phyloP scores from a whole-genome alignment of 2,329 filamentous ascomycete species.

The Pseudophaeomoniella oleicola region DNA sequence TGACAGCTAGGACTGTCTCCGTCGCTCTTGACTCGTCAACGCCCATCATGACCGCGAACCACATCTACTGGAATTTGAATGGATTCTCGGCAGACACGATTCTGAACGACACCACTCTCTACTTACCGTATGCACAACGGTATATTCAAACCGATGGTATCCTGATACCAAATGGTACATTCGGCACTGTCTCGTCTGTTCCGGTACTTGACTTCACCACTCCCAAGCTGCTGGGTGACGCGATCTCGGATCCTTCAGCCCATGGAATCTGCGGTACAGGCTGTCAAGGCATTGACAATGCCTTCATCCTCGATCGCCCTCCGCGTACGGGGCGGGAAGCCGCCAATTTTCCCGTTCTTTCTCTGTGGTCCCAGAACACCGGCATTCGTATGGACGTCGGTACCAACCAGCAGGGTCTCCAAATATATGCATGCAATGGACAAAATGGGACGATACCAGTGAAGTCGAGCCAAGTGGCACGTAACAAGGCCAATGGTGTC shows the following conservation, averaged over 20 bases:
- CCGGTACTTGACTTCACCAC: slow-evolving; percentile 47
- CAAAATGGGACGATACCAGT: slow-evolving; percentile 49
- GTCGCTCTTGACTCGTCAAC: slow-evolving; percentile 29
- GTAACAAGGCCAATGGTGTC: slow-evolving; percentile 39
- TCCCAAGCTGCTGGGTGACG: slow-evolving; percentile 64
- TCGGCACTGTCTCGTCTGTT: slow-evolving; percentile 65
- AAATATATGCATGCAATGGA: slow-evolving; percentile 71
- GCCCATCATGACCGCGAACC: slow-evolving; percentile 35
- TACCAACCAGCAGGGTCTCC: slow-evolving; percentile 73
- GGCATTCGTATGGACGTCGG: slow-evolving; percentile 73
- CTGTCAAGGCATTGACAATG: slow-evolving; percentile 71
- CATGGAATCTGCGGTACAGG: slow-evolving; percentile 61
- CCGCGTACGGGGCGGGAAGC: slow-evolving; percentile 12
- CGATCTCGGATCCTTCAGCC: slow-evolving; percentile 48
- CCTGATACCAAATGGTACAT: slow-evolving; percentile 60
- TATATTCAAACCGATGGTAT: slow-evolving; percentile 40
- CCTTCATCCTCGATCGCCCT: slow-evolving; percentile 31
- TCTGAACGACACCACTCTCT: slow-evolving; percentile 27
- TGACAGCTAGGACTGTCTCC: slow-evolving; percentile 29
- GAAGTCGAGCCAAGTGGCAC: slow-evolving; percentile 26
- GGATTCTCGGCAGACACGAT: slow-evolving; percentile 28
- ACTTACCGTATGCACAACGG: slow-evolving; percentile 30
- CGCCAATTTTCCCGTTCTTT: slow-evolving; percentile 36
- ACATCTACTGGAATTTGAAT: slow-evolving; percentile 38
- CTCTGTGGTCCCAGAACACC: slow-evolving; percentile 50